Evolutionary conservation across 1,284 basidiomycete genomes (phyloP).

Genomic region (Neonothopanus nambi): DNA sequence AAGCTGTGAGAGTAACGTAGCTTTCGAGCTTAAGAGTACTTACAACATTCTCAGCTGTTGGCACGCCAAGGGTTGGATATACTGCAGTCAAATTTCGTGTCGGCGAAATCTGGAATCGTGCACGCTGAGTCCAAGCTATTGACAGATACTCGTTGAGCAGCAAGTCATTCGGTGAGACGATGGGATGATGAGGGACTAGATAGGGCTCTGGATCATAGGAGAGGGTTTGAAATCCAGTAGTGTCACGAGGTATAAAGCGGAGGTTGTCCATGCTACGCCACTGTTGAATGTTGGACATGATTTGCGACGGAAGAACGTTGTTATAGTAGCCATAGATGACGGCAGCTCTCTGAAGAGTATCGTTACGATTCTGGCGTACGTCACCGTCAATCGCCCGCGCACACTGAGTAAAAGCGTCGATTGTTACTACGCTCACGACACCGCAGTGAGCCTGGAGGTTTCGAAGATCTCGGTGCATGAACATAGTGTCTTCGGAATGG

Average conservation of each 20-base stretch:
- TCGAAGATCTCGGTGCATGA: background rate
- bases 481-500: background rate
- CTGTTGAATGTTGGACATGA: background rate
- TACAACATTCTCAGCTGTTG: constrained; percentile 8
- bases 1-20: background rate
- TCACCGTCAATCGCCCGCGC: constrained; percentile 3
- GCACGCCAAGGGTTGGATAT: background rate
- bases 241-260: constrained; percentile 1
- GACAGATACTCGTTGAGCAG: background rate
- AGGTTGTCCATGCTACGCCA: background rate
- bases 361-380: background rate
- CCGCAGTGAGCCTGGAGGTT: background rate
- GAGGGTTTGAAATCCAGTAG: background rate
- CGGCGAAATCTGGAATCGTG: background rate
- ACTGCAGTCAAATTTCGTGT: background rate
- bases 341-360: background rate
- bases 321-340: constrained; percentile 5
- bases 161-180: background rate
- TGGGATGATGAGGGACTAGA: background rate
- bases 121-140: constrained; percentile 8
- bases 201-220: background rate
- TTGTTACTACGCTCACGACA: background rate
- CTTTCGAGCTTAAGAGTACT: background rate
- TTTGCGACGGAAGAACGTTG: background rate
- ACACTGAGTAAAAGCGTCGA: constrained; percentile 1